phyloP scores from a whole-genome alignment of 2,329 filamentous ascomycete species.

The Fusarium fujikuroi region DNA sequence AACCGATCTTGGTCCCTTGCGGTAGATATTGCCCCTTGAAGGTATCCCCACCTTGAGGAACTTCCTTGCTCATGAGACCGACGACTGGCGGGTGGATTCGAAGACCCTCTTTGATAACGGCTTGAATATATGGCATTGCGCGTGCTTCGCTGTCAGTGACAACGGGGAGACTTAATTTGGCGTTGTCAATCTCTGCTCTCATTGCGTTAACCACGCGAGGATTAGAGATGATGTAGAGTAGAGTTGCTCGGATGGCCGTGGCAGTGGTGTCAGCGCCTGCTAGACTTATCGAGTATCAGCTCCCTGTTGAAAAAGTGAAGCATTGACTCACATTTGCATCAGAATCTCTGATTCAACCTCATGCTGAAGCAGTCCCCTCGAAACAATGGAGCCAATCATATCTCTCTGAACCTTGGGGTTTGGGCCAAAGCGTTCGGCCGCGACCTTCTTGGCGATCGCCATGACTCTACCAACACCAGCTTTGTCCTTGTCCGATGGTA shows the following conservation, averaged over 20 bases:
- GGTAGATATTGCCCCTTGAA: not conserved
- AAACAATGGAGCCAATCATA: not conserved
- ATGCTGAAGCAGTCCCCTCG: not conserved
- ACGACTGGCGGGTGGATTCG: not conserved
- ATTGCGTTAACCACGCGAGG: not conserved
- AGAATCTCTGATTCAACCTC: not conserved
- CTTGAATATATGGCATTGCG: not conserved
- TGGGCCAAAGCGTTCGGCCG: not conserved
- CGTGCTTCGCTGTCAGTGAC: not conserved
- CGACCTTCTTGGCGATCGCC: not conserved
- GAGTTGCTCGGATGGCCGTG: not conserved
- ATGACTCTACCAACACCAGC: not conserved
- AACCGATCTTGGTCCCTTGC: not conserved
- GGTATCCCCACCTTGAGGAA: not conserved
- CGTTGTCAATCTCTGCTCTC: not conserved
- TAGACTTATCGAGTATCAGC: not conserved
- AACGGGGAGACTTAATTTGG: fast-evolving
- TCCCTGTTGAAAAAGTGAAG: fast-evolving
- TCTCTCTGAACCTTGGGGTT: not conserved
- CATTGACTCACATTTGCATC: not conserved
- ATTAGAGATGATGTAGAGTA: not conserved
- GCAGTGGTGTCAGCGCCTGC: not conserved
- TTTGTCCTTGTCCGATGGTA: not conserved
- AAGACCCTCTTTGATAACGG: not conserved
- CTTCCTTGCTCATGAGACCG: not conserved